Evolutionary conservation across 306 rosid species (phyloP).

Genomic region (Corylus heterophylla): DNA sequence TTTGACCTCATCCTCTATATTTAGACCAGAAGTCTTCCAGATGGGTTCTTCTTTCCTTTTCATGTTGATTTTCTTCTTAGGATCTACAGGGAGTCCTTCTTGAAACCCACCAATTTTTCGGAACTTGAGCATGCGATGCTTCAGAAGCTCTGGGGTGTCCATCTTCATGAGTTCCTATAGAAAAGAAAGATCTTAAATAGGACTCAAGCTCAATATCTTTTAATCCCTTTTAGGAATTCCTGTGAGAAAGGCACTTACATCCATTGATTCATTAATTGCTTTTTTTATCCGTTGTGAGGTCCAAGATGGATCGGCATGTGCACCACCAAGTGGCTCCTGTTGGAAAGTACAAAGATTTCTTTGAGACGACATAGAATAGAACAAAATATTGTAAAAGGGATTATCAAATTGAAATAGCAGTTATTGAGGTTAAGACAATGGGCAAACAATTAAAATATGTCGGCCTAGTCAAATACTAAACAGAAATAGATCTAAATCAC

Average conservation of each 20-base stretch:
- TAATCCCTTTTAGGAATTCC: constrained; percentile 19
- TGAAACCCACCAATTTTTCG: constrained; percentile 79
- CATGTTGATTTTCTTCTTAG: constrained; percentile 61
- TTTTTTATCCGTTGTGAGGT: constrained; percentile 78
- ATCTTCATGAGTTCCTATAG: constrained; percentile 69
- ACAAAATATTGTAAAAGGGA: neutral
- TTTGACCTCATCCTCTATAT: constrained; percentile 54
- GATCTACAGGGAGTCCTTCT: constrained; percentile 77
- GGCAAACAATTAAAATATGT: neutral
- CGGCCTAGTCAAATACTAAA: neutral
- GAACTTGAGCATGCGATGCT: constrained; percentile 76
- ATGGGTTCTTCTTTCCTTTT: constrained; percentile 58
- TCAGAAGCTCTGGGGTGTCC: constrained; percentile 58
- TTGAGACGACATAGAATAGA: constrained; percentile 13
- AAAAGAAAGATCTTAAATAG: constrained; percentile 30
- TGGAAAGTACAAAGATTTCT: constrained; percentile 26
- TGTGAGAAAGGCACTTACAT: constrained; percentile 51
- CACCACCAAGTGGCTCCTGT: constrained; percentile 97
- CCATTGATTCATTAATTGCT: constrained; percentile 76
- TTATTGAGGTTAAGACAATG: constrained; percentile 13
- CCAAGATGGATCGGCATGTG: constrained; percentile 85
- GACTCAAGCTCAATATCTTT: constrained; percentile 14
- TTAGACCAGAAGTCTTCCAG: constrained; percentile 38
- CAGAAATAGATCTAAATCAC: neutral
- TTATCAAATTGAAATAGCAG: constrained; percentile 12